Conservation (phyloP, 2,329 filamentous ascomycete genomes). For the Periglandula ipomoeae region DNA sequence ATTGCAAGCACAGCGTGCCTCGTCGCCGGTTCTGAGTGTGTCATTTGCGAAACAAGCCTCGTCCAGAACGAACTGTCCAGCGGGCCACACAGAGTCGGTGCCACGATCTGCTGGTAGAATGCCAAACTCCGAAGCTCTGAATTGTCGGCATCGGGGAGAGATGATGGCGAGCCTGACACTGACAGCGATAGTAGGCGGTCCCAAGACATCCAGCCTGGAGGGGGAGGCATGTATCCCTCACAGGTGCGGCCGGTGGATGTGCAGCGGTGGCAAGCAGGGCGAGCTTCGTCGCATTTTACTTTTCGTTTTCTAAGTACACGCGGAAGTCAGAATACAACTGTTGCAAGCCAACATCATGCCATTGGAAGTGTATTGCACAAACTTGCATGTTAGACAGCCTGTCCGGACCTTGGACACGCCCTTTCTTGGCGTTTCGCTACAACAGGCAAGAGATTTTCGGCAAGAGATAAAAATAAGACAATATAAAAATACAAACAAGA, state of each 20-base stretch:
- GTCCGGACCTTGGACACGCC: slow-evolving; percentile 29
- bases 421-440: slow-evolving; percentile 14
- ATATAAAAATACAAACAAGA: background rate
- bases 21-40: slow-evolving; percentile 26
- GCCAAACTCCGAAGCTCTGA: slow-evolving; percentile 24
- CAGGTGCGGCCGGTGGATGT: slow-evolving; percentile 42
- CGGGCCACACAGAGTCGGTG: slow-evolving; percentile 25
- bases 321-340: too few relatives aligned
- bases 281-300: slow-evolving; percentile 48
- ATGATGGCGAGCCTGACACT: slow-evolving; percentile 12
- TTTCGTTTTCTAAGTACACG: slow-evolving; percentile 45
- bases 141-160: slow-evolving; percentile 11
- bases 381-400: slow-evolving; percentile 48
- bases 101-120: slow-evolving; percentile 29
- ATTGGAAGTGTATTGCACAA: too few relatives aligned
- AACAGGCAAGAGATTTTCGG: background rate
- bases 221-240: slow-evolving; percentile 40
- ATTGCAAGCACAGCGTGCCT: slow-evolving; percentile 30
- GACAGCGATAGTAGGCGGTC: slow-evolving; percentile 22
- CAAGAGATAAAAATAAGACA: background rate
- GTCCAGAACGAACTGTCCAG: slow-evolving; percentile 32
- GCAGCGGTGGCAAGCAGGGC: slow-evolving; percentile 42
- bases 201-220: slow-evolving; percentile 22
- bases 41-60: slow-evolving; percentile 27
- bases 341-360: too few relatives aligned